Evolutionary conservation across 208 protist species (phyloP), one percentile per base, ranked within the genome.

Genomic region (Endotrypanum monterogeii): DNA sequence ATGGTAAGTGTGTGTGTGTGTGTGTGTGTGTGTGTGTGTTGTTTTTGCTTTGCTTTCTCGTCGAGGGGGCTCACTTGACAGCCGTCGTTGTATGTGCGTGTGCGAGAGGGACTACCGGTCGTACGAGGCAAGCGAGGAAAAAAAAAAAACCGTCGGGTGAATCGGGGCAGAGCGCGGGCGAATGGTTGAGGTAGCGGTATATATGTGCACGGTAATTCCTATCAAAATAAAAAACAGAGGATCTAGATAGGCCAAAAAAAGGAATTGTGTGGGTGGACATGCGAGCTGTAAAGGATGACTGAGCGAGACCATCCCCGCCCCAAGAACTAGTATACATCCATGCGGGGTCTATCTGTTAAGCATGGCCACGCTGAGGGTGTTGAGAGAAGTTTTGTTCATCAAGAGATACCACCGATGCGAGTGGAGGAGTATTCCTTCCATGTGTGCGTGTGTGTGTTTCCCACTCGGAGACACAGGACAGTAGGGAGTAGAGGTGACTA

Each of bases 31-130:
- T 2, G 48, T 50, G 1, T 63, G 35, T 71, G 35, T 23, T 67
- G 16, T 30, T 67, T 74, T 79, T 58, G 8, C 63, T 46, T 79
- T 62, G 11, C 51, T 39, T 71, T 71, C 44, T 48, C 23, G 56
- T 44, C 51, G 65, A 52, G 46, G 7, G 55, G 39, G 6, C 16
- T 70, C 20, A 25, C 44, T 56, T 39, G 28, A 51, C 50, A 20
- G 28, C 32, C 20, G 65, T 35, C 12, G 12, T 16, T 25, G 65
- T 56, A 44, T 41, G 65, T 41, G 65, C 6, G 65, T 55, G 35
- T 67, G 14, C 55, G 55, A 61, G 1, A 37, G 12, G 25, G 65
- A 57, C 65, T 14, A 57, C 7, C 28, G 28, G 28, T 56, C 5
- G 32, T 25, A 35, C 20, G 46, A 56, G 46, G 28, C 30, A 28